Percentiles rank a stretch among this genome's conserved stretches.
Evolutionary conservation across 2,329 filamentous ascomycete genomes (phyloP).

Genomic region (Balansia obtecta): DNA sequence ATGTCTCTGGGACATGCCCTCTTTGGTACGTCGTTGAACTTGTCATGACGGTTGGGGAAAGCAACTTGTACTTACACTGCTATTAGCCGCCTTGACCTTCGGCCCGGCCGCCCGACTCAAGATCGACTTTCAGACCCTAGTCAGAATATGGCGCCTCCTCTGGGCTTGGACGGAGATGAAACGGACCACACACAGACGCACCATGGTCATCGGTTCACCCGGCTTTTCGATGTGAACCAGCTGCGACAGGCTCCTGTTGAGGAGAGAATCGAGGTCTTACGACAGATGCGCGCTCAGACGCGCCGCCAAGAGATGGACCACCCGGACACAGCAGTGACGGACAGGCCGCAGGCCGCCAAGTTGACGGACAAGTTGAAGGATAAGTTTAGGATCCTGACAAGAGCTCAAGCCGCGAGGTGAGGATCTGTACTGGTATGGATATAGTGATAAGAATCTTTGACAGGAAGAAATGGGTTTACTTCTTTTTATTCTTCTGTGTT

Average conservation of each 20-base stretch:
- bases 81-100: conserved; percentile 41
- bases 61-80: background rate
- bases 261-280: conserved; percentile 48
- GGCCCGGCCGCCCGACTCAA: conserved; percentile 21
- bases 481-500: too few species aligned
- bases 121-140: conserved; percentile 9
- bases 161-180: conserved; percentile 27
- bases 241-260: conserved; percentile 46
- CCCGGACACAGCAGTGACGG: conserved; percentile 16
- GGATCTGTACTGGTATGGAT: background rate
- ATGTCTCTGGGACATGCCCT: conserved; percentile 57
- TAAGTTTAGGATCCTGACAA: conserved; percentile 39
- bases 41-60: background rate
- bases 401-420: conserved; percentile 23
- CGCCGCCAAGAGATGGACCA: conserved; percentile 12
- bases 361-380: conserved; percentile 39
- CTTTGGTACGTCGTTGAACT: conserved; percentile 41
- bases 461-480: too few species aligned
- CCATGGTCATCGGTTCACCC: conserved; percentile 33
- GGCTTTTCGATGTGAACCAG: conserved; percentile 43
- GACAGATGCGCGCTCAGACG: conserved; percentile 25
- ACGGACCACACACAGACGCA: conserved; percentile 15
- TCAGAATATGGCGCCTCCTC: conserved; percentile 26
- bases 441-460: background rate
- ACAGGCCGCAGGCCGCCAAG: conserved; percentile 27